Evolutionary conservation across 441 rosid genomes (phyloP), one percentile per base, ranked within the genome.

Genomic region (Euphorbia celastroides): DNA sequence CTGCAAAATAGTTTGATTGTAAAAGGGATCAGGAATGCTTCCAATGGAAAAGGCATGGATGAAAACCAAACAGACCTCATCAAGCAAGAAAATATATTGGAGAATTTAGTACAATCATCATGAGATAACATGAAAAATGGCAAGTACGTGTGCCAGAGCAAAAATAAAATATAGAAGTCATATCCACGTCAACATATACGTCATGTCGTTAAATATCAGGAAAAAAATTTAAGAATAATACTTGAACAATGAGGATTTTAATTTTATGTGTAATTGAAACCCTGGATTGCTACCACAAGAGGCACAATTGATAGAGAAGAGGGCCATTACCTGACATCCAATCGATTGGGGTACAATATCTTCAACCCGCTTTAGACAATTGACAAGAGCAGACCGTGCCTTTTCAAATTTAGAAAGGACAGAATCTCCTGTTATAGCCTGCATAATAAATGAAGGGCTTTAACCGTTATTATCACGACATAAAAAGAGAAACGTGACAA

Each of bases 371-470:
- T 79, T 88, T 69, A 95, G 97, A 81, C 99, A 81, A 67, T 89
- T 84, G 27, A 81, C 78, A 67, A 95, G 97, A 59, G 92, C 83
- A 78, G 65, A 64, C 67, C 84, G 86, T 41, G 91, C 90, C 80
- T 84, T 95, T 72, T 88, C 96, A 70, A 95, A 95, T 75, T 93
- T 95, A 57, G 72, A 72, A 71, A 95, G 90, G 74, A 92, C 89
- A 34, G 97, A 82, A 79, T 95, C 96, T 62, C 93, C 97, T 1
- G 99, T 95, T 68, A 95, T 90, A 68, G 99, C 99, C 99, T 95
- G 79, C 72, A 80, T 25, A 23, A 64, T 57, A 73, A 75, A 22
- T 56, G 55, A 8, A 63, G 66, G 50, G 13, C 28, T 60, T 68
- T 30, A 61, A 60, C 23, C 28, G 57, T 51, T 30, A 14, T 52